Base-by-base conservation (phyloP, 768 basidiomycete species). In the Boletus eberwhitei region DNA sequence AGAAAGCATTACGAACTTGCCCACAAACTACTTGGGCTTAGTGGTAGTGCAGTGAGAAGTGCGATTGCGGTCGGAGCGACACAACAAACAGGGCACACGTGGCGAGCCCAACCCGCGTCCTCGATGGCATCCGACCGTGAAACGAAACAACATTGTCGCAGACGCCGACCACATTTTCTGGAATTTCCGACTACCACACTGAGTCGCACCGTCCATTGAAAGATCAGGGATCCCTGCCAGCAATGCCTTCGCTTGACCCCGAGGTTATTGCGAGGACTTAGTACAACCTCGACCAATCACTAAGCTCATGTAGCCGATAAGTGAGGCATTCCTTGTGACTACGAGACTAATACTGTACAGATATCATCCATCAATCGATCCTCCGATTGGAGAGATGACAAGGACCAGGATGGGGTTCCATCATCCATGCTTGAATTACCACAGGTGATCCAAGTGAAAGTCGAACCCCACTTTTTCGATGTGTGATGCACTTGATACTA, bases 151-250 rank as follows among this genome's bases (percentile, higher is more conserved):
- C 82, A 4, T 77, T 86, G 29, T 90, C 89, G 7, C 90, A 91
- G 2, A 91, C 92, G 0, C 88, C 87, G 32, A 93, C 92, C 0
- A 77, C 90, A 3, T 92, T 89, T 78, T 92, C 91, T 22, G 90
- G 88, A 50, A 90, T 93, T 38, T 93, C 91, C 17, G 90, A 86
- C 75, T 94, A 93, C 73, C 85, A 85, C 63, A 86, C 84, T 6
- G 89, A 91, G 38, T 85, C 87, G 3, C 89, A 89, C 73, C 78
- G 85, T 14, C 80, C 87, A 7, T 72, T 86, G 68, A 76, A 76
- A 58, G 81, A 84, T 64, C 80, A 79, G 8, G 7, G 8, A 31
- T 68, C 58, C 34, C 70, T 75, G 48, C 83, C 77, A 36, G 75
- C 77, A 40, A 75, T 79, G 58, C 80, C 81, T 42, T 74, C 75